Conservation (phyloP, 805 yeast genomes). For the Komagataella pseudopastoris region DNA sequence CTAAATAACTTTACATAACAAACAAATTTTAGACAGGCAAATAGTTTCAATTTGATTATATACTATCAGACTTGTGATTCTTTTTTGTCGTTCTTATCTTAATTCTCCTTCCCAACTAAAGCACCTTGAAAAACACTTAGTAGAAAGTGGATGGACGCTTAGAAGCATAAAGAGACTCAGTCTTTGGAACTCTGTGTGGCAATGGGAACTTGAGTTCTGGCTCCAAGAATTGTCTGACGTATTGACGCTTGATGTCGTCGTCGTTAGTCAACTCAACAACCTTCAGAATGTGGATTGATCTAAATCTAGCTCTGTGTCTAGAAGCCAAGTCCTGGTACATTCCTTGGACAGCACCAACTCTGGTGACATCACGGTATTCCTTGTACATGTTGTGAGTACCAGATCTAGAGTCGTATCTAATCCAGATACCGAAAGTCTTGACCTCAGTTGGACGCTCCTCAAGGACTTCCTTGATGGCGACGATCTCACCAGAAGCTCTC, state of each 20-base stretch:
- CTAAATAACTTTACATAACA: not conserved
- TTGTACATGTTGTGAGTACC: conserved; percentile 99
- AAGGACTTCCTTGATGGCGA: conserved; percentile 78
- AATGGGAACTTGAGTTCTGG: conserved; percentile 98
- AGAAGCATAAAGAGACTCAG: conserved; percentile 78
- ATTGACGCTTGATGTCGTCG: conserved; percentile 98
- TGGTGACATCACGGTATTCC: conserved; percentile 99
- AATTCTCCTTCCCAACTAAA: not conserved
- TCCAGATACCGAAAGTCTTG: conserved; percentile 99
- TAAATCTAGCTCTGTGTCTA: conserved; percentile 99
- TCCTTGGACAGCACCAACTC: conserved; percentile 97
- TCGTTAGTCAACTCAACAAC: conserved; percentile 97
- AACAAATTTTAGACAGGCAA: not conserved
- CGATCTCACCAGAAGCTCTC: conserved; percentile 99
- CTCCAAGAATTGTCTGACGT: conserved; percentile 92
- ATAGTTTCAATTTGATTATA: not conserved
- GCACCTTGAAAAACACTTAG: conserved; percentile 28
- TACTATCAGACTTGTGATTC: not conserved
- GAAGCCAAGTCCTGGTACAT: conserved; percentile 99
- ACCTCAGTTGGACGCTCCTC: conserved; percentile 98
- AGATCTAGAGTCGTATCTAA: conserved; percentile 99
- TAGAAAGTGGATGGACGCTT: conserved; percentile 96
- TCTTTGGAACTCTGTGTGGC: conserved; percentile 97
- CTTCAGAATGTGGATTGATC: conserved; percentile 98
- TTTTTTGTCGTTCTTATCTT: not conserved